Conservation (phyloP, 345 rosid genomes). For the Raphanus sativus region DNA sequence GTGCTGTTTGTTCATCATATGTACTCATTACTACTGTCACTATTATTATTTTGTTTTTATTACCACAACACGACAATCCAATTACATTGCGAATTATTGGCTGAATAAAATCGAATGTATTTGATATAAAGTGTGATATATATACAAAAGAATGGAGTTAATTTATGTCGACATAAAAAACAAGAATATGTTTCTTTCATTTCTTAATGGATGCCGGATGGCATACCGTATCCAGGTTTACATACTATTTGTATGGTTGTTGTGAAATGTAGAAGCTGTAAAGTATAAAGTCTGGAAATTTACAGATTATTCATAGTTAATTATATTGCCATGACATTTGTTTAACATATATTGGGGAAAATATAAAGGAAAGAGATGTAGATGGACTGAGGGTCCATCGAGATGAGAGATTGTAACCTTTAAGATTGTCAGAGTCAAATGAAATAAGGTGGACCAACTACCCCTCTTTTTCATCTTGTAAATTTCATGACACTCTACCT, state of each 20-base stretch:
- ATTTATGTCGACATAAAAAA: conserved; percentile 24
- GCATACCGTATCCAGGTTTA: conserved; percentile 6
- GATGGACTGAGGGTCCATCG: conserved; percentile 39
- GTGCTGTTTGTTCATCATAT: conserved; percentile 30
- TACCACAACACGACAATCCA: conserved; percentile 1
- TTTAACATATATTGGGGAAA: neutral
- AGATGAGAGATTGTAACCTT: conserved; percentile 23
- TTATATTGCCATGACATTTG: neutral
- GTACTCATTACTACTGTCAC: conserved; percentile 1
- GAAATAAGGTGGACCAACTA: conserved; percentile 23
- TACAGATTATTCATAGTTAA: neutral
- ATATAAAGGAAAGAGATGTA: neutral
- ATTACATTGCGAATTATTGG: neutral
- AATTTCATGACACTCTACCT: conserved; percentile 2
- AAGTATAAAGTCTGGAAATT: neutral
- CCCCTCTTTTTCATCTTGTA: neutral
- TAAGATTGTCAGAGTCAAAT: conserved; percentile 35
- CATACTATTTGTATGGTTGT: conserved; percentile 17
- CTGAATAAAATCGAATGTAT: neutral
- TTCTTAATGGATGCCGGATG: conserved; percentile 16
- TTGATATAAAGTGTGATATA: neutral
- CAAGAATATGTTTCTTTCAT: conserved; percentile 20
- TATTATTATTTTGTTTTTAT: conserved; percentile 10
- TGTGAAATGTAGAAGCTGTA: conserved; percentile 17
- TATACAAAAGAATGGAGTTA: neutral